Evolutionary conservation across 257 asterid species (phyloP), one percentile per base, ranked within the genome.

Genomic region (Rubia yunnanensis): DNA sequence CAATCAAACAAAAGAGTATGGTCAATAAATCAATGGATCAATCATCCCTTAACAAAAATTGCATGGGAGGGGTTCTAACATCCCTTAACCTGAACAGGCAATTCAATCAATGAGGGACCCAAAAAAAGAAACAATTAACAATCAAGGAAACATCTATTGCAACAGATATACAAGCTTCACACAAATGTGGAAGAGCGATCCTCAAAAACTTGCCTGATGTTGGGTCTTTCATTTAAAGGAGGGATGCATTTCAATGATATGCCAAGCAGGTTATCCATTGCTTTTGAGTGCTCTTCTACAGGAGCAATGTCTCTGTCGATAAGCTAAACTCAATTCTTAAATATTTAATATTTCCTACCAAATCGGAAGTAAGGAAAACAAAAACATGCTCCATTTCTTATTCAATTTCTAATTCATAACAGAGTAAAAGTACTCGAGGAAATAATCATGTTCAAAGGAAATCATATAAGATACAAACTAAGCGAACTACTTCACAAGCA

Each of bases 31-130:
- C 73, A 85, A 85, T 81, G 87, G 88, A 87, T 79, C 74, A 77
- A 87, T 73, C 87, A 85, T 84, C 97, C 95, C 97, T 90, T 87
- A 82, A 85, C 88, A 85, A 90, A 87, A 89, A 90, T 72, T 74
- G 86, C 81, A 82, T 89, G 89, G 88, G 76, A 64, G 66, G 80
- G 74, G 28, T 73, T 79, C 82, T 81, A 78, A 83, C 65, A 82
- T 72, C 78, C 86, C 88, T 89, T 77, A 73, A 72, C 79, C 52
- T 80, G 75, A 79, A 78, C 60, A 78, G 81, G 86, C 86, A 67
- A 73, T 34, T 30, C 11, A 81, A 82, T 70, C 86, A 77, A 80
- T 74, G 67, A 63, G 63, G 61, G 63, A 27, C 54, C 77, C 54
- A 62, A 49, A 48, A 60, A 49, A 62, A 75, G 60, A 64, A 66